A percentile compares a stretch with the other conserved stretches of the same genome.
These are phyloP conservation scores for Neobulgaria alba DNA, from an alignment of 2,329 filamentous ascomycete genomes.

Conservation along the genomic window DNA sequence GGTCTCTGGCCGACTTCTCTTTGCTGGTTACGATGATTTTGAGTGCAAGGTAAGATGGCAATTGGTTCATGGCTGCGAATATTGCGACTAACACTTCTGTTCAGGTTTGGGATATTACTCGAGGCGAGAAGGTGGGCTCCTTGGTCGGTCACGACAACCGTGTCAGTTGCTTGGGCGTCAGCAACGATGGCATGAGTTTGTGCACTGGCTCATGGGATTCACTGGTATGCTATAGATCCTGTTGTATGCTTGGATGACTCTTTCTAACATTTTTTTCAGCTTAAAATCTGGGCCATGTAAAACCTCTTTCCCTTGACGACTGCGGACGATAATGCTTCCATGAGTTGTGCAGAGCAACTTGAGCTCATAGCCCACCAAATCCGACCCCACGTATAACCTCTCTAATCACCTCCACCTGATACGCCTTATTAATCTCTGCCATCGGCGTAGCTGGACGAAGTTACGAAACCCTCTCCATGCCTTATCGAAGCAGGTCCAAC, in stretches of 20 bases:
- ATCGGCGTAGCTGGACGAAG: conserved; percentile 39
- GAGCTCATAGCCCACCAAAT: conserved; percentile 14
- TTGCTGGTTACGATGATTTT: conserved; percentile 97
- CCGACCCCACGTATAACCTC: conserved; percentile 27
- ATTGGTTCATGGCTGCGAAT: background rate
- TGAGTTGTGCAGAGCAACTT: conserved; percentile 20
- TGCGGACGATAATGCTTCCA: conserved; percentile 17
- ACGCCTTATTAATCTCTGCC: conserved; percentile 34
- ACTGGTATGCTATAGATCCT: conserved; percentile 56
- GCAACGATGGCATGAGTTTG: conserved; percentile 97
- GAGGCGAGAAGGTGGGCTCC: conserved; percentile 93
- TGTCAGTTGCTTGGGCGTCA: conserved; percentile 96
- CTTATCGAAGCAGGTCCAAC: conserved; percentile 28
- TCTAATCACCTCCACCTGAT: conserved; percentile 30
- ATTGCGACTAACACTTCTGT: conserved; percentile 7
- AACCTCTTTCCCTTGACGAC: conserved; percentile 11
- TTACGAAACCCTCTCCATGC: conserved; percentile 36
- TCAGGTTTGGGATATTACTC: conserved; percentile 95
- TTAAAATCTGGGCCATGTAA: conserved; percentile 72
- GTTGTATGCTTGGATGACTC: background rate
- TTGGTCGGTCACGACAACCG: conserved; percentile 97
- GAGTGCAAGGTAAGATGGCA: conserved; percentile 83
- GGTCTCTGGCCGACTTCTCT: conserved; percentile 87
- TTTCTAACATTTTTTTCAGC: conserved; percentile 41
- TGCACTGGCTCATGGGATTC: conserved; percentile 99